Evolutionary conservation across 805 yeast genomes (phyloP).

Genomic region (Candida stauntonica): DNA sequence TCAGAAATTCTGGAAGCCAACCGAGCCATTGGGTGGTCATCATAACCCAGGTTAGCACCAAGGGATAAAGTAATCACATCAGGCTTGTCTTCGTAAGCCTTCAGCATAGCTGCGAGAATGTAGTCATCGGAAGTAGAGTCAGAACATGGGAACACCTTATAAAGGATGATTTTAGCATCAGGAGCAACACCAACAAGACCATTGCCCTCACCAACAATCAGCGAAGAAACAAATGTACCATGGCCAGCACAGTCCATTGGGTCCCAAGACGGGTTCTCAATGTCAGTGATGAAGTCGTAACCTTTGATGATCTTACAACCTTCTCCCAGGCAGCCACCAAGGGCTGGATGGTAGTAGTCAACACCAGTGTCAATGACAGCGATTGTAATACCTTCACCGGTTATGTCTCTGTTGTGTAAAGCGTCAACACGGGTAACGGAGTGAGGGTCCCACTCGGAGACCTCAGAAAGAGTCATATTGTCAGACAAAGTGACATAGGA

Average conservation of each 20-base stretch:
- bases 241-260: conserved; percentile 20
- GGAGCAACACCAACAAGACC: conserved; percentile 16
- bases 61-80: conserved; percentile 14
- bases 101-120: conserved; percentile 14
- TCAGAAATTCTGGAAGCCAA: conserved; percentile 12
- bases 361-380: conserved; percentile 11
- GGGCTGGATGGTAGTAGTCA: conserved; percentile 8
- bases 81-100: conserved; percentile 15
- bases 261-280: conserved; percentile 9
- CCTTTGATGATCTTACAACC: conserved; percentile 14
- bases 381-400: conserved; percentile 3
- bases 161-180: conserved; percentile 12
- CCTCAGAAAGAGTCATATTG: conserved; percentile 3
- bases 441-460: conserved; percentile 7
- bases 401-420: conserved; percentile 2
- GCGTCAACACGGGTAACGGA: conserved; percentile 4
- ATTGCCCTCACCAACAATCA: conserved; percentile 11
- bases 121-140: conserved; percentile 12
- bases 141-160: conserved; percentile 15
- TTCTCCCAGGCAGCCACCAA: conserved; percentile 9
- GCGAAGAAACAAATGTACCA: conserved; percentile 19
- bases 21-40: conserved; percentile 10
- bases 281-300: conserved; percentile 11
- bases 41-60: conserved; percentile 15
- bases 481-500: conserved; percentile 9